Percentiles rank a stretch among this genome's conserved stretches.
phyloP scores from a whole-genome alignment of 2,329 filamentous ascomycete species.

The Aspergillus flavus region DNA sequence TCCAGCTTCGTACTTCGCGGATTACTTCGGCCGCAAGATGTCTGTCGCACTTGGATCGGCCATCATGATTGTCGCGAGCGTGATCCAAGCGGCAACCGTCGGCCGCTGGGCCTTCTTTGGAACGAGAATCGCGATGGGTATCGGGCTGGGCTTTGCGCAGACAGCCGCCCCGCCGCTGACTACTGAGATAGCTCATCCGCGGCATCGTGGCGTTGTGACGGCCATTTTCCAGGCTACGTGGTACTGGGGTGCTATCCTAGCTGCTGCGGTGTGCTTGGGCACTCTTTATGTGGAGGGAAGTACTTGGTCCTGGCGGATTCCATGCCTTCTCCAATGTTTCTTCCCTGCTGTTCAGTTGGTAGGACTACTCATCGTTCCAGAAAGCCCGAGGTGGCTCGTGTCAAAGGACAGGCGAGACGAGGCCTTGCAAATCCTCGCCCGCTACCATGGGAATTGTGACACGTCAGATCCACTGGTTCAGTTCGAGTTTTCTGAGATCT shows the following conservation, averaged over 20 bases:
- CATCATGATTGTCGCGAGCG: background rate
- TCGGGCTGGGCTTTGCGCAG: background rate
- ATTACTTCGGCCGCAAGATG: background rate
- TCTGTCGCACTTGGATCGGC: background rate
- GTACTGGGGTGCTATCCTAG: background rate
- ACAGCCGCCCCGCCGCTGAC: background rate
- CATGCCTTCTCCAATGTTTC: background rate
- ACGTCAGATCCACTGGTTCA: background rate
- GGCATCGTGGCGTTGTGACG: background rate
- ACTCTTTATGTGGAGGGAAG: background rate
- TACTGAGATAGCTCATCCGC: slow-evolving; percentile 1
- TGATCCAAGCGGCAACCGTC: background rate
- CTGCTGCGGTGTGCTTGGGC: background rate
- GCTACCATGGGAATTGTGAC: background rate
- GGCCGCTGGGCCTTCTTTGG: background rate
- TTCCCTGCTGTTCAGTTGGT: background rate
- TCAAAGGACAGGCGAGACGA: background rate
- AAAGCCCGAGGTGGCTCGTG: background rate
- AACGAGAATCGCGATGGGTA: background rate
- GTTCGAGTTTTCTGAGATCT: background rate
- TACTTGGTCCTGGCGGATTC: background rate
- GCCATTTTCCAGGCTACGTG: background rate
- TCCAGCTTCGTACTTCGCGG: background rate
- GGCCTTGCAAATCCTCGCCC: background rate
- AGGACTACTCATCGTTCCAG: background rate